Evolutionary conservation across 805 yeast species (phyloP), one percentile per base, ranked within the genome.

Genomic region (Yamadazyma philogaea): DNA sequence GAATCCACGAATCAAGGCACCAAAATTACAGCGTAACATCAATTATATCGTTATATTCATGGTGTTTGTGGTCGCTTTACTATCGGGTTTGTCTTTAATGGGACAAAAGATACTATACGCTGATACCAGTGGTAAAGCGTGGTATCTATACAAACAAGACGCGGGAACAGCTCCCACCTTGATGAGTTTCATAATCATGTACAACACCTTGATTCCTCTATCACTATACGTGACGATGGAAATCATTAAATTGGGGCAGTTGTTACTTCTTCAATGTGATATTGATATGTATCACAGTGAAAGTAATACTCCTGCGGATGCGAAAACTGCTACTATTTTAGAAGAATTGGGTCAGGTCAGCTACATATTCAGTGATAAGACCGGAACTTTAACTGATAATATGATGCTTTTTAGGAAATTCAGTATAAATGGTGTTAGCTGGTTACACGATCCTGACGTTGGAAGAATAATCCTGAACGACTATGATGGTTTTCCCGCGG

Each of bases 331-430:
- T 0, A 87, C 97, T 0, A 88, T 93, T 51, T 75, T 93, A 50
- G 99, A 93, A 60, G 99, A 93, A 63, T 70, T 93, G 53, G 99
- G 99, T 2, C 99, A 93, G 60, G 97, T 95, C 1, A 84, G 96
- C 37, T 90, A 91, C 57, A 77, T 93, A 3, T 93, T 93, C 60
- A 86, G 96, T 46, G 99, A 93, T 63, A 93, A 93, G 61, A 93
- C 99, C 0, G 99, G 99, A 7, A 93, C 99, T 0, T 73, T 93
- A 47, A 93, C 99, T 0, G 98, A 93, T 54, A 93, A 93, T 59
- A 67, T 82, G 53, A 93, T 93, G 99, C 67, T 91, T 20, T 93
- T 93, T 61, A 74, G 96, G 35, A 90, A 90, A 56, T 77, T 91
- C 51, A 79, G 95, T 7, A 82, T 93, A 4, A 83, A 85, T 40